Percentiles rank a stretch among this genome's conserved stretches.
These are phyloP conservation scores for Exserohilum rostratum DNA, from an alignment of 2,329 filamentous ascomycete genomes.

Conservation along the genomic window DNA sequence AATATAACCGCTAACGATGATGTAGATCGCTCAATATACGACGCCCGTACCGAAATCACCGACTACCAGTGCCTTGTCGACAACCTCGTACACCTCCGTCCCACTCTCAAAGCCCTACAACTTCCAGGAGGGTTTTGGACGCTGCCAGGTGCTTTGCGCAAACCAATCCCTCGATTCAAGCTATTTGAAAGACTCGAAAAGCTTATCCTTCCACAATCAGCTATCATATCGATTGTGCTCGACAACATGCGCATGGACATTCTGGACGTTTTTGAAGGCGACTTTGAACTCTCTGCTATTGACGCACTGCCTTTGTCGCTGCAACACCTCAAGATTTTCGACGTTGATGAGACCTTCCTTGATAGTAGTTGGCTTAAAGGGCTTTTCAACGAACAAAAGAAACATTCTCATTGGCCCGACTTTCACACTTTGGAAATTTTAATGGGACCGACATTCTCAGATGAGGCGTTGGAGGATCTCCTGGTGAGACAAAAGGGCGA, in stretches of 20 bases:
- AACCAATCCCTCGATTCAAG: constrained; percentile 19
- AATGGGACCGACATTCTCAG: not conserved
- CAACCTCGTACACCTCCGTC: constrained; percentile 11
- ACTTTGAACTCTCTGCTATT: constrained; percentile 17
- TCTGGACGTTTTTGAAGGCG: constrained; percentile 6
- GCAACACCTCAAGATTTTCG: constrained; percentile 16
- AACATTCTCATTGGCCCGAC: not conserved
- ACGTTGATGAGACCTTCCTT: constrained; percentile 13
- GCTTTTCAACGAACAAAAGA: constrained; percentile 10
- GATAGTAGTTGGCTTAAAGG: constrained; percentile 11
- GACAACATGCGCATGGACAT: constrained; percentile 20
- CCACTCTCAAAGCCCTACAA: constrained; percentile 8
- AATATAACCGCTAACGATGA: not conserved
- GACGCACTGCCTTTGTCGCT: constrained; percentile 9
- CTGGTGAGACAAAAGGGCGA: not conserved
- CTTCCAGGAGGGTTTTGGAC: constrained; percentile 26
- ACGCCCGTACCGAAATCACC: constrained; percentile 22
- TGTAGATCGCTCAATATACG: constrained; percentile 19
- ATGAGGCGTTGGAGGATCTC: not conserved
- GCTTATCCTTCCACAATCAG: constrained; percentile 19
- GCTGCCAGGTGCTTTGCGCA: constrained; percentile 18
- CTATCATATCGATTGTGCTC: constrained; percentile 19
- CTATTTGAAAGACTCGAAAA: constrained; percentile 8
- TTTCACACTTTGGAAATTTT: constrained; percentile 13
- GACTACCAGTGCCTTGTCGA: constrained; percentile 21